Conservation (phyloP, 371 early-diverging fungal species). For the Mortierella sp. region DNA sequence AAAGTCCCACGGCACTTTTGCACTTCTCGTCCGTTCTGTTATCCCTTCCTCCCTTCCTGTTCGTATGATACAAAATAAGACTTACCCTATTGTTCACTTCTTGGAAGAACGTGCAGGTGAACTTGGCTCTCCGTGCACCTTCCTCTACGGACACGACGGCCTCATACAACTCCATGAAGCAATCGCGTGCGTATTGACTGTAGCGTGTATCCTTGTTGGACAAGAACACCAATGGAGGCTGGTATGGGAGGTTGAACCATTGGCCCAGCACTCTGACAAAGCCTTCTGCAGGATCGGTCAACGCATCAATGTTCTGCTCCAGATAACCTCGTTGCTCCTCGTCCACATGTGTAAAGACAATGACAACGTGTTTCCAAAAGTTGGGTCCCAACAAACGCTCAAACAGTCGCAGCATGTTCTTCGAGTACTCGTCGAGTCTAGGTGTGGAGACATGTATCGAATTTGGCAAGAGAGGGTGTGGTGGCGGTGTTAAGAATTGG, state of each 20-base stretch:
- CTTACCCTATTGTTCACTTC: slow-evolving; percentile 57
- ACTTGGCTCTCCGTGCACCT: slow-evolving; percentile 59
- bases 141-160: slow-evolving; percentile 64
- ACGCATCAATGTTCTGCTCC: slow-evolving; percentile 66
- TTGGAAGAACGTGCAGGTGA: slow-evolving; percentile 66
- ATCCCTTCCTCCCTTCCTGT: too few relatives aligned
- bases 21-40: too few relatives aligned
- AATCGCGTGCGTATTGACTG: slow-evolving; percentile 62
- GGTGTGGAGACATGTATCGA: not conserved
- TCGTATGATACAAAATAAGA: not conserved
- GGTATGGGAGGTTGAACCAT: slow-evolving; percentile 47
- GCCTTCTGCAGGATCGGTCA: slow-evolving; percentile 61
- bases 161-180: slow-evolving; percentile 63
- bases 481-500: not conserved
- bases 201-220: slow-evolving; percentile 63
- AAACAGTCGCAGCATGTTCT: slow-evolving; percentile 68
- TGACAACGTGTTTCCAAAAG: slow-evolving; percentile 71
- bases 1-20: too few relatives aligned
- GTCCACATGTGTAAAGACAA: slow-evolving; percentile 72
- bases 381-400: slow-evolving; percentile 66
- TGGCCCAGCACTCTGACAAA: slow-evolving; percentile 62
- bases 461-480: not conserved
- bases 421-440: slow-evolving; percentile 70
- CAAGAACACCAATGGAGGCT: slow-evolving; percentile 66
- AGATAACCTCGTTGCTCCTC: slow-evolving; percentile 66